Conservation (phyloP, 257 asterid species). For the Fraxinus americana region DNA sequence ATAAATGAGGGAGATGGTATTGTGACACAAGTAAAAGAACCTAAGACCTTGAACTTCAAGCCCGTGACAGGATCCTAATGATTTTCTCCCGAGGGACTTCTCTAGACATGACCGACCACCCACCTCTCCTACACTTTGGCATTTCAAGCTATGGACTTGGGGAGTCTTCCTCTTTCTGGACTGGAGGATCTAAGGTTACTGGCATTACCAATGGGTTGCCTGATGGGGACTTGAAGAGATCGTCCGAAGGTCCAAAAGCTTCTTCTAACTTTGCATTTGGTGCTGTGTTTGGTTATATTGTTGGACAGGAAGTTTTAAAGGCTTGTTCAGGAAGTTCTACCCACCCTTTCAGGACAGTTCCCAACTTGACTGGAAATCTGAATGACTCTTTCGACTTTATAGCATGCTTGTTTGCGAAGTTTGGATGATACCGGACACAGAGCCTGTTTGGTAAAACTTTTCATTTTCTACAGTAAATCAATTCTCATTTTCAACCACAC, state of each 20-base stretch:
- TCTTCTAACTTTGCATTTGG: too few species aligned
- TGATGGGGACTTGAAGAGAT: conserved; percentile 42
- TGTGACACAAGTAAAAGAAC: conserved; percentile 49
- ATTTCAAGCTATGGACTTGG: conserved; percentile 42
- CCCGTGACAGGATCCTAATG: conserved; percentile 46
- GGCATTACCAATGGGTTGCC: not conserved
- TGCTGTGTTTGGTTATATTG: too few species aligned
- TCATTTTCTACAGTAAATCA: too few species aligned
- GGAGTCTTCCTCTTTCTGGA: too few species aligned
- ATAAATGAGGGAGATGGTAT: conserved; percentile 45
- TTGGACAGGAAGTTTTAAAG: too few species aligned
- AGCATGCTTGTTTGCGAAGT: not conserved
- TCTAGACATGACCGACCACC: conserved; percentile 54
- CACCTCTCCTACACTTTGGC: conserved; percentile 49
- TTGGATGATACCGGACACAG: not conserved
- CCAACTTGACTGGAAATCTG: too few species aligned
- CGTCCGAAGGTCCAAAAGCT: conserved; percentile 8
- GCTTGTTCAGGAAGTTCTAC: too few species aligned
- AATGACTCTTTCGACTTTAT: not conserved
- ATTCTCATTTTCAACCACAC: too few species aligned
- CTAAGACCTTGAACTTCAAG: conserved; percentile 45
- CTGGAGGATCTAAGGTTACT: too few species aligned
- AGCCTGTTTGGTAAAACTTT: too few species aligned
- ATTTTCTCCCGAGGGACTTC: conserved; percentile 44
- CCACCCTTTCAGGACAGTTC: too few species aligned